Evolutionary conservation across 768 basidiomycete genomes (phyloP), one percentile per base, ranked within the genome.

Genomic region (Boletus tomentosulus): DNA sequence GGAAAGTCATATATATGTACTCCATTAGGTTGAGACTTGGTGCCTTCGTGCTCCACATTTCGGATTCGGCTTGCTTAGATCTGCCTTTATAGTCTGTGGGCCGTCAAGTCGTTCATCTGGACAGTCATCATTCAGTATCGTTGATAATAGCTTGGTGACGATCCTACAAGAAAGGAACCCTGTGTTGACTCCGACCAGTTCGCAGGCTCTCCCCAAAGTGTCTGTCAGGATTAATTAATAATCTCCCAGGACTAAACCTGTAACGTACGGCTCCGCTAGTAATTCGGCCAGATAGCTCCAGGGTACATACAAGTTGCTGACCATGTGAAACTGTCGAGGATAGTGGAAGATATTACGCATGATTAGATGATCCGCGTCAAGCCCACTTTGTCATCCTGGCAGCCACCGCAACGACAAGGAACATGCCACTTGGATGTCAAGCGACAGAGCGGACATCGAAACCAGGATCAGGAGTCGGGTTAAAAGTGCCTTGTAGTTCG

Each of bases 341-440:
- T 93, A 35, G 9, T 16, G 16, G 15, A 13, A 30, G 9, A 30
- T 1, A 30, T 45, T 24, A 43, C 10, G 39, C 56, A 12, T 31
- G 31, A 45, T 50, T 25, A 51, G 44, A 43, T 3, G 12, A 48
- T 4, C 38, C 6, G 15, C 31, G 30, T 48, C 34, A 22, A 4
- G 58, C 73, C 39, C 51, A 88, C 92, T 72, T 87, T 91, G 62
- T 94, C 92, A 70, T 95, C 92, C 83, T n/a, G n/a, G n/a, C 87
- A 94, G 11, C 94, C 94, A 12, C 83, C n/a, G n/a, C 85, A 0
- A 94, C 76, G 2, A 85, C 88, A 9, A 97, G 73, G 66, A 89
- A 94, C 63, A 81, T 75, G 6, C 93, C 91, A 51, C 76, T 86
- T 4, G 93, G 94, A 70, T 94, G 90, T 94, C 94, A 98, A 19